phyloP scores from a whole-genome alignment of 176 grass and related monocot species.

The Hordeum marinum region DNA sequence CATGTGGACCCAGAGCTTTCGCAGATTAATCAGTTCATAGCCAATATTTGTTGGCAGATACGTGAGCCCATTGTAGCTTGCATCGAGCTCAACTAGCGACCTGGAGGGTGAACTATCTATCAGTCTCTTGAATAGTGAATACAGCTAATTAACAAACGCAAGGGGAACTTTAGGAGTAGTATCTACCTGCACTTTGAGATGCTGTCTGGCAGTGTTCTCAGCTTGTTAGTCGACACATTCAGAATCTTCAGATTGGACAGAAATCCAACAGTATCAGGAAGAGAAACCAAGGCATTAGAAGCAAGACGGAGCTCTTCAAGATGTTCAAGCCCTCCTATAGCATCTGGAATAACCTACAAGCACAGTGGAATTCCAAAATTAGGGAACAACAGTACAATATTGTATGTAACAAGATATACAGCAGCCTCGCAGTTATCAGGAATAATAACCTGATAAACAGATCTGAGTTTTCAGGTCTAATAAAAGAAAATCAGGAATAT shows the following conservation, averaged over 20 bases:
- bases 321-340: slow-evolving; percentile 62
- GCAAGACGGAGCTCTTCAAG: slow-evolving; percentile 67
- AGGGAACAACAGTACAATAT: background rate
- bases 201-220: slow-evolving; percentile 87
- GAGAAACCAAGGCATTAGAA: slow-evolving; percentile 52
- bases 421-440: background rate
- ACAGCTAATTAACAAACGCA: background rate
- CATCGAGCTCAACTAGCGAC: slow-evolving; percentile 73
- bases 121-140: background rate
- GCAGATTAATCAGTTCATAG: slow-evolving; percentile 66
- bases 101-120: slow-evolving; percentile 31
- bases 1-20: slow-evolving; percentile 62
- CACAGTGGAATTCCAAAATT: background rate
- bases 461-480: background rate
- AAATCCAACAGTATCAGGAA: slow-evolving; percentile 87
- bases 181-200: slow-evolving; percentile 96
- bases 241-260: slow-evolving; percentile 82
- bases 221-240: slow-evolving; percentile 76
- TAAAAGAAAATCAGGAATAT: background rate
- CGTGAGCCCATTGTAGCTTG: slow-evolving; percentile 73
- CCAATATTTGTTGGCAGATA: slow-evolving; percentile 94
- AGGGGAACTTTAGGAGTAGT: background rate
- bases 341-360: slow-evolving; percentile 76
- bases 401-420: background rate
- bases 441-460: background rate